Percentiles rank a stretch among this genome's conserved stretches.
These are phyloP conservation scores for Zizania latifolia DNA, from an alignment of 176 grass and related monocot genomes.

Conservation along the genomic window DNA sequence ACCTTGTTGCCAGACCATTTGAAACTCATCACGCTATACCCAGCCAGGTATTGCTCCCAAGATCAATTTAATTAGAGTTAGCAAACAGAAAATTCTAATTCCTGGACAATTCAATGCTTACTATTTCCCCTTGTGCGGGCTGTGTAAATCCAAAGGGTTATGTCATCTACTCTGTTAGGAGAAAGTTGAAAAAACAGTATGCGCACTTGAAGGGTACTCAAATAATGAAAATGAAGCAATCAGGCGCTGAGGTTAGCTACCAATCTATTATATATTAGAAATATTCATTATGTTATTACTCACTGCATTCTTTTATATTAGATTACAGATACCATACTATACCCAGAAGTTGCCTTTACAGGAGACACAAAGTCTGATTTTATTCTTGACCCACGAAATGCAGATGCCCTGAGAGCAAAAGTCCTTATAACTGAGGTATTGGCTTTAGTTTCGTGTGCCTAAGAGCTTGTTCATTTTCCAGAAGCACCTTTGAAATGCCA, in stretches of 20 bases:
- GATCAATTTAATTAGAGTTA: constrained; percentile 19
- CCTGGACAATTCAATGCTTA: background rate
- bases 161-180: constrained; percentile 82
- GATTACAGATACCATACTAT: constrained; percentile 84
- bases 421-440: constrained; percentile 82
- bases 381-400: constrained; percentile 86
- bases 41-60: constrained; percentile 58
- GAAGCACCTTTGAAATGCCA: too few relatives aligned
- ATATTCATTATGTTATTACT: constrained; percentile 24
- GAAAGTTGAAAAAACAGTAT: constrained; percentile 86
- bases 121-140: background rate
- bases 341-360: constrained; percentile 90
- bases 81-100: background rate
- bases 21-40: constrained; percentile 86
- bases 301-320: constrained; percentile 32
- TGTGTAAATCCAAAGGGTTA: constrained; percentile 47
- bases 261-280: constrained; percentile 4
- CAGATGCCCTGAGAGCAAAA: constrained; percentile 93
- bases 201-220: constrained; percentile 77
- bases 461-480: too few relatives aligned
- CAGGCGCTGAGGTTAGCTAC: constrained; percentile 62
- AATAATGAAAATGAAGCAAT: constrained; percentile 82
- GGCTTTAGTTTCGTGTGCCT: too few relatives aligned
- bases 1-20: constrained; percentile 93
- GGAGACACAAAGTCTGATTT: constrained; percentile 92